Evolutionary conservation across 2,329 filamentous ascomycete genomes (phyloP), one percentile per base, ranked within the genome.

Genomic region (Colletotrichum sp.): DNA sequence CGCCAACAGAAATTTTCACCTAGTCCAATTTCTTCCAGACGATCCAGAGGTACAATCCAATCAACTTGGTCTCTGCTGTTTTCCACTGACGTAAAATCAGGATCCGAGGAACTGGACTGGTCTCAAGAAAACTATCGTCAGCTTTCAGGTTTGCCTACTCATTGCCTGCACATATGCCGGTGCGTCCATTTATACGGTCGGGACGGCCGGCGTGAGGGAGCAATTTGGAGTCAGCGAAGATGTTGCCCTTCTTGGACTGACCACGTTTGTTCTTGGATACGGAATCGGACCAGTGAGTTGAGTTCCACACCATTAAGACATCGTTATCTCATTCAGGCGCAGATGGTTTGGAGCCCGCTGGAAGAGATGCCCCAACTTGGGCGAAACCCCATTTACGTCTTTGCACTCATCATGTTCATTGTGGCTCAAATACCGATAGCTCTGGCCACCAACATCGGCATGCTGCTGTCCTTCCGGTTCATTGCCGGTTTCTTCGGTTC

Each of bases 41-140:
- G 74, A 76, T 32, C 74, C 74, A 36, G 74, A 76, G 71, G 74
- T 76, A 65, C 10, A 9, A 24, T 24, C 6, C 9, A 52, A 13
- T 5, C n/a, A 8, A 13, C 4, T n/a, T 8, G 9, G 7, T 9
- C 0, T 18, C 7, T 18, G 13, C 4, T 44, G 15, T 18, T 4
- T 28, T 18, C 28, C 34, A 28, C n/a, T 39, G 62, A 64, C 30
- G n/a, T 39, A 6, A 32, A n/a, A 39, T 3, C 7, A 93, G 79
- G 96, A 96, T 80, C 95, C 95, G 1, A 96, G 96, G 88, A 96
- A 96, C 83, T 97, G 94, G 94, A 92, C 90, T 69, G 12, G 28
- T 10, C 21, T 66, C 2, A 76, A 76, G 28, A 95, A 95, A 84
- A 87, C 85, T 81, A 92, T 94, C 34, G 94, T 95, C 62, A 92